phyloP scores from a whole-genome alignment of 2,329 filamentous ascomycete genomes.

The Cordyceps sp. region DNA sequence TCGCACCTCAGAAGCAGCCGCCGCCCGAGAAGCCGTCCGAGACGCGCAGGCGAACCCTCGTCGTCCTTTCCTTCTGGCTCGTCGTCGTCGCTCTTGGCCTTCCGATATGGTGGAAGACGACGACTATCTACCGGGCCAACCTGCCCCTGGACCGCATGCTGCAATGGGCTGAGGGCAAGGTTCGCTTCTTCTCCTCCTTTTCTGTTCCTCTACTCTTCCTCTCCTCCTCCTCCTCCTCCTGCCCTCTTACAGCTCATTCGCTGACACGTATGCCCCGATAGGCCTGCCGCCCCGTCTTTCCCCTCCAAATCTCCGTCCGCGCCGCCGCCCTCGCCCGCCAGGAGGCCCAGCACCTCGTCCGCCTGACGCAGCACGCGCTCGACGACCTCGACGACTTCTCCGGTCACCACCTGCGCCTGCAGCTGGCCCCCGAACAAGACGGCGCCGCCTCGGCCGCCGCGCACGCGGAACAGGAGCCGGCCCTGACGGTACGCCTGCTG shows the following conservation, averaged over 20 bases:
- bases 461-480: conserved; percentile 31
- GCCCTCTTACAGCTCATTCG: too few species aligned
- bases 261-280: conserved; percentile 19
- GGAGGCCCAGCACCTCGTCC: conserved; percentile 58
- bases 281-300: conserved; percentile 80
- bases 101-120: conserved; percentile 93
- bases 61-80: conserved; percentile 82
- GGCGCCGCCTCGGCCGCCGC: too few species aligned
- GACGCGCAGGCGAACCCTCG: conserved; percentile 50
- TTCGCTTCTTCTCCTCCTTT: not conserved
- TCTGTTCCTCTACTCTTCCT: not conserved
- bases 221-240: too few species aligned
- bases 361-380: conserved; percentile 69
- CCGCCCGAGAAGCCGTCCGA: conserved; percentile 63
- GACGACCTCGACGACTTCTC: conserved; percentile 79
- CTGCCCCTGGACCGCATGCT: conserved; percentile 71
- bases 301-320: conserved; percentile 65
- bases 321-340: conserved; percentile 46
- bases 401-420: conserved; percentile 56
- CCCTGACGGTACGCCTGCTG: conserved; percentile 54
- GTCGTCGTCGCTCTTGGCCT: conserved; percentile 71
- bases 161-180: conserved; percentile 1
- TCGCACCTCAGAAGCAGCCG: conserved; percentile 23
- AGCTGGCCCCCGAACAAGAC: conserved; percentile 14
- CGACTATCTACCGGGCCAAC: conserved; percentile 73